These are phyloP conservation scores for Echium plantagineum DNA, from an alignment of 257 asterid species.

Conservation along the genomic window DNA sequence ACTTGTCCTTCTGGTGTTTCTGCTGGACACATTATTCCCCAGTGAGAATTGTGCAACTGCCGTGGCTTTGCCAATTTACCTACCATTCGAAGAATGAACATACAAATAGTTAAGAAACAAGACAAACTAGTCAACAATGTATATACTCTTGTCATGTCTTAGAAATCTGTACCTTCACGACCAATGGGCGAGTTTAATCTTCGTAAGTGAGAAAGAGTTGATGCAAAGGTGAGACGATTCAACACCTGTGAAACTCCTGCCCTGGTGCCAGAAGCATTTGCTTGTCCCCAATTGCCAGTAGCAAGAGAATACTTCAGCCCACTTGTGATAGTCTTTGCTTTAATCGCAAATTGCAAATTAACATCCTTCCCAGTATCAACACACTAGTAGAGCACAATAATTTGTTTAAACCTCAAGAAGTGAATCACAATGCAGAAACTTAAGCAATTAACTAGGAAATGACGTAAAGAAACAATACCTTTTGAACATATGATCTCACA, in stretches of 20 bases:
- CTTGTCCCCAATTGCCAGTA: slow-evolving; percentile 23
- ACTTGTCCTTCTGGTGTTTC: slow-evolving; percentile 23
- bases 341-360: slow-evolving; percentile 19
- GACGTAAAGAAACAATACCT: slow-evolving; percentile 4
- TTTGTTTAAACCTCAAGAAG: no score
- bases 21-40: slow-evolving; percentile 24
- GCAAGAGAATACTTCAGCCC: slow-evolving; percentile 19
- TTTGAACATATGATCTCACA: slow-evolving; percentile 16
- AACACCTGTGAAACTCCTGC: slow-evolving; percentile 23
- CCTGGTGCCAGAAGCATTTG: slow-evolving; percentile 18
- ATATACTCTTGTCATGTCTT: no score
- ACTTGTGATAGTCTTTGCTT: slow-evolving; percentile 17
- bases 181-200: slow-evolving; percentile 19
- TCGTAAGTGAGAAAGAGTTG: slow-evolving; percentile 15
- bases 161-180: slow-evolving; percentile 11
- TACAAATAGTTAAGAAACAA: no score
- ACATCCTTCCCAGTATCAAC: slow-evolving; percentile 20
- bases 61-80: slow-evolving; percentile 21
- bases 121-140: no score
- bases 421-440: no score
- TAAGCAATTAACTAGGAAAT: no score
- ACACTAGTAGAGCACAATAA: slow-evolving; percentile 3
- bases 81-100: neutral
- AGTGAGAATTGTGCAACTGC: slow-evolving; percentile 19
- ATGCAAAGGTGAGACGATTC: slow-evolving; percentile 17